Percentiles rank a stretch among this genome's conserved stretches.
Conservation (phyloP, 495 filamentous ascomycete species). For the Tuber brumale region DNA sequence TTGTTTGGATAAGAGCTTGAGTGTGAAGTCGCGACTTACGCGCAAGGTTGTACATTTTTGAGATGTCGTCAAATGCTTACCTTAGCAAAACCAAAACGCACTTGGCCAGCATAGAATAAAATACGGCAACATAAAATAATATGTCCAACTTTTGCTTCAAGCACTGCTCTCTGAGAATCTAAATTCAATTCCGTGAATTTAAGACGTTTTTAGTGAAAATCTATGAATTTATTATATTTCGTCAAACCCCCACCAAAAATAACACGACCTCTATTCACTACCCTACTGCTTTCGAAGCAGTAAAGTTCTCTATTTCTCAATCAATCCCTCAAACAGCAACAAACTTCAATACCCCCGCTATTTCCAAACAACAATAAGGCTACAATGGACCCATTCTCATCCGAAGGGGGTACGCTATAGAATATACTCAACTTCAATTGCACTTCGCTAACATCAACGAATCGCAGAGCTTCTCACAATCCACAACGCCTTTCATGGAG, state of each 20-base stretch:
- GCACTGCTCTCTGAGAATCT: not conserved
- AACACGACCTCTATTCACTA: not conserved
- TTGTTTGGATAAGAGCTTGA: not conserved
- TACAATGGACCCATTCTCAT: conserved; percentile 87
- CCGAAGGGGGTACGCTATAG: conserved; percentile 64
- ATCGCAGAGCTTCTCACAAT: conserved; percentile 83
- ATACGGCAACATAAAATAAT: not conserved
- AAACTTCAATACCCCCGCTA: not conserved
- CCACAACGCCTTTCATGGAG: conserved; percentile 90
- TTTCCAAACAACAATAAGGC: not conserved
- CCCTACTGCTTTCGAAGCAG: not conserved
- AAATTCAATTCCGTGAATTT: not conserved
- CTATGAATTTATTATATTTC: not conserved
- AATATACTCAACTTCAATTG: not conserved
- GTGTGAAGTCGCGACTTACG: not conserved
- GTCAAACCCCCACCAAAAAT: not conserved
- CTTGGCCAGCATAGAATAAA: not conserved
- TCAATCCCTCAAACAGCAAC: not conserved
- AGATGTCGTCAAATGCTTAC: not conserved
- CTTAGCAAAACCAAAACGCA: not conserved
- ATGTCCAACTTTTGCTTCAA: not conserved
- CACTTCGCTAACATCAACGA: conserved; percentile 18
- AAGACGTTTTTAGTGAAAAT: not conserved
- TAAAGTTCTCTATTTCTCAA: not conserved
- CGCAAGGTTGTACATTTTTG: not conserved